phyloP scores from a whole-genome alignment of 225 moss, liverwort and hornwort species.

The Physcomitrellopsis africana region DNA sequence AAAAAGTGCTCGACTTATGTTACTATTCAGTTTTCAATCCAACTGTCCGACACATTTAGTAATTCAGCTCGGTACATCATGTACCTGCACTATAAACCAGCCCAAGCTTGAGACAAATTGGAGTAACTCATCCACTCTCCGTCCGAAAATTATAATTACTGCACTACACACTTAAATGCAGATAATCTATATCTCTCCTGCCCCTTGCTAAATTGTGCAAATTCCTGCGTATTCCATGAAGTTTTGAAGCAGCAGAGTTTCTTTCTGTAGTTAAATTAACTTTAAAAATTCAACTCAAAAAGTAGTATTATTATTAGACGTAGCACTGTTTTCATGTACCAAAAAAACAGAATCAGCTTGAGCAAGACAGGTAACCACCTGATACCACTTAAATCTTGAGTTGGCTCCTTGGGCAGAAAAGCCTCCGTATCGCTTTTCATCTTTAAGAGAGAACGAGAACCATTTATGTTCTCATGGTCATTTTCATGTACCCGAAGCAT shows the following conservation, averaged over 20 bases:
- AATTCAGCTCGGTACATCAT: too few species aligned
- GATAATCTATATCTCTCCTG: neutral
- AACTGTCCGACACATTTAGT: too few species aligned
- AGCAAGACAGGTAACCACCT: conserved; percentile 38
- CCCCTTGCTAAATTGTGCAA: neutral
- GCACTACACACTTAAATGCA: conserved; percentile 13
- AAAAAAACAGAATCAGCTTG: conserved; percentile 5
- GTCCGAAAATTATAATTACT: neutral
- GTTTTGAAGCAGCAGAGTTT: neutral
- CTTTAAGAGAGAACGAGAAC: conserved; percentile 84
- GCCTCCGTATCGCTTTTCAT: conserved; percentile 86
- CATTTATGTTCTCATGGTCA: conserved; percentile 52
- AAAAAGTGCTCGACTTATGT: neutral
- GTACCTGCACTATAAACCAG: neutral
- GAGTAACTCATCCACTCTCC: neutral
- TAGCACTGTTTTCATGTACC: neutral
- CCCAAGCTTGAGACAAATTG: conserved; percentile 2
- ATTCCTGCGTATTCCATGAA: neutral
- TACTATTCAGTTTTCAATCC: too few species aligned
- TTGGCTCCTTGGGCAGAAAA: conserved; percentile 33
- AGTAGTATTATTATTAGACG: neutral
- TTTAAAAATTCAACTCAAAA: neutral
- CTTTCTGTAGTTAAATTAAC: neutral
- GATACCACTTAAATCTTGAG: conserved; percentile 46
- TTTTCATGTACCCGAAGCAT: conserved; percentile 64